Evolutionary conservation across 2,329 filamentous ascomycete genomes (phyloP).

Genomic region (Acrocalymma vagum): DNA sequence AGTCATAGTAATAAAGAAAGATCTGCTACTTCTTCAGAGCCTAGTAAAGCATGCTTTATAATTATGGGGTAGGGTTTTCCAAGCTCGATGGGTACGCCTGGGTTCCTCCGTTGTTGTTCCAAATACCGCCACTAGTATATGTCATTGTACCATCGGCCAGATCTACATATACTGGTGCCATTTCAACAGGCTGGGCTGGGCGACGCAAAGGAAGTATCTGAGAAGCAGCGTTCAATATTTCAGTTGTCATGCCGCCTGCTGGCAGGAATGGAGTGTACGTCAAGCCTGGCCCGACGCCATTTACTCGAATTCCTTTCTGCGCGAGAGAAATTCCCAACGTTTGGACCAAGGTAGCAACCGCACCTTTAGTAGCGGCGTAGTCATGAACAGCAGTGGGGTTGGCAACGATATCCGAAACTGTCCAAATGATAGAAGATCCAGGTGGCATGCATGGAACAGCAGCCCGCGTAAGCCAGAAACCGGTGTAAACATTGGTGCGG

Average conservation of each 20-base stretch:
- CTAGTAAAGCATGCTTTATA: no score
- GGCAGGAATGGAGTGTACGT: constrained; percentile 6
- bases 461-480: constrained; percentile 10
- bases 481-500: constrained; percentile 14
- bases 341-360: constrained; percentile 78
- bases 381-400: constrained; percentile 74
- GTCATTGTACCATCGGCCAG: constrained; percentile 13
- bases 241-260: no score
- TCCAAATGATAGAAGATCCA: constrained; percentile 13
- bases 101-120: constrained; percentile 5
- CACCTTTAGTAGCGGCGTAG: constrained; percentile 79
- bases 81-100: no score
- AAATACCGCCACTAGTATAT: constrained; percentile 1
- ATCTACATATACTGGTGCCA: constrained; percentile 27
- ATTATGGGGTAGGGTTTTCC: no score
- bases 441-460: constrained; percentile 11
- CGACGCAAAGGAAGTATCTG: constrained; percentile 25
- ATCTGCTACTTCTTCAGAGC: no score
- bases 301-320: constrained; percentile 75
- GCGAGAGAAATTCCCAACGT: constrained; percentile 77
- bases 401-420: constrained; percentile 8
- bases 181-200: constrained; percentile 27
- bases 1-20: no score
- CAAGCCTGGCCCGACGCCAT: constrained; percentile 75
- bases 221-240: no score